Evolutionary conservation across 257 asterid genomes (phyloP), one percentile per base, ranked within the genome.

Genomic region (Plantago ovata): DNA sequence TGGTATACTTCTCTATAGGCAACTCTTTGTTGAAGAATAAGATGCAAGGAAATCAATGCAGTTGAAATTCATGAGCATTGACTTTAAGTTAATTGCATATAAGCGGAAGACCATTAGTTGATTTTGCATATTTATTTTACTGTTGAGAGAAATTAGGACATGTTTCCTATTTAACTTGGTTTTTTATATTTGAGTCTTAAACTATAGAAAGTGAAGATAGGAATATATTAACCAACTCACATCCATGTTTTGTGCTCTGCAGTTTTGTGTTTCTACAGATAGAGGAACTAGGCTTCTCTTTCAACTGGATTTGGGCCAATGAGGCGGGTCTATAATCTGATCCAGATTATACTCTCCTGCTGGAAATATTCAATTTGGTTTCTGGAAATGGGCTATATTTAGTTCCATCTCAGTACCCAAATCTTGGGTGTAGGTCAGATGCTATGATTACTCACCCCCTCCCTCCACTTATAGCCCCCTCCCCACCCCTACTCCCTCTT

Each of bases 401-500:
- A 53, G 54, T 67, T 58, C 56, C 65, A 64, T 49, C 63, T 59
- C 66, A 51, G 24, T 71, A 62, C 55, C 71, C 51, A 66, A 56
- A 24, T 48, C 33, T 76, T 50, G 47, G 59, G 19, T 52, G 56
- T 79, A 75, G 79, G 81, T 79, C 78, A 69, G 81, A 72, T 56
- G 19, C 65, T 60, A 20, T 49, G 13, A 52, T 36, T 39, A 60
- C 60, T 41, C 65, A 22, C 52, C 18, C 66, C 70, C 77, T 67
- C 40, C 71, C 72, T 71, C 64, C 12, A 10, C 65, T 2, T 61
- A 12, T 60, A 45, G 24, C 18, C 38, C 63, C 55, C 13, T 9
- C 50, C 58, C 47, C 59, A 16, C 56, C 71, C 74, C 67, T 68
- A 10, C 62, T 32, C 70, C 56, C 61, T 33, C 10, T 22, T 42